Evolutionary conservation across 2,329 filamentous ascomycete species (phyloP).

Genomic region (Phyllosticta capitalensis): DNA sequence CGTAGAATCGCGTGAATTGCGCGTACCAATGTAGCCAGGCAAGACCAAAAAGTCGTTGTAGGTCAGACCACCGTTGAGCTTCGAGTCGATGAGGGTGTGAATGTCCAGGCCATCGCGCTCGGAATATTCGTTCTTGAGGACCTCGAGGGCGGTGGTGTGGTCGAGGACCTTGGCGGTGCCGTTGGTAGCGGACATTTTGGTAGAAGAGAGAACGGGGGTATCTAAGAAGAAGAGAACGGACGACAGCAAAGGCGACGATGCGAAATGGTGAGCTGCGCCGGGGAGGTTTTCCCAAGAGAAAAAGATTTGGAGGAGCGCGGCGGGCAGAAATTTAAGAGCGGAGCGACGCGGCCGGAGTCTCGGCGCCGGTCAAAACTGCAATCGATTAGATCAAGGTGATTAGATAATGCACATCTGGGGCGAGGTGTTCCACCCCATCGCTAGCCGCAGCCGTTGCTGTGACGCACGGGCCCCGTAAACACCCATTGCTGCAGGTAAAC

Average conservation of each 20-base stretch:
- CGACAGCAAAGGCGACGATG: constrained; percentile 19
- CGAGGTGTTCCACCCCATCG: not conserved
- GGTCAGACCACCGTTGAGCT: constrained; percentile 84
- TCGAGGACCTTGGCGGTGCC: constrained; percentile 59
- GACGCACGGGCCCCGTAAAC: not conserved
- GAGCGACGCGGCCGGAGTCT: constrained; percentile 5
- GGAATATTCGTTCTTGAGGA: constrained; percentile 68
- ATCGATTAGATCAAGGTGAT: too few species aligned
- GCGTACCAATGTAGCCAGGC: constrained; percentile 82
- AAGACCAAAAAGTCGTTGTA: constrained; percentile 98
- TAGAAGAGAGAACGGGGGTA: constrained; percentile 4
- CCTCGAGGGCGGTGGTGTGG: constrained; percentile 64
- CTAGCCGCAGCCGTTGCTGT: not conserved
- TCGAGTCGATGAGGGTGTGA: constrained; percentile 79
- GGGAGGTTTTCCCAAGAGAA: constrained; percentile 39
- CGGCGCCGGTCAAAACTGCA: constrained; percentile 3
- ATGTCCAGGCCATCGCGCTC: constrained; percentile 79
- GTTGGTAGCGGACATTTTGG: constrained; percentile 63
- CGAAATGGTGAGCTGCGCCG: constrained; percentile 46
- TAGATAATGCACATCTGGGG: too few species aligned
- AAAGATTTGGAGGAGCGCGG: constrained; percentile 21
- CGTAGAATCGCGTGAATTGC: constrained; percentile 12
- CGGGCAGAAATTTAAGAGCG: constrained; percentile 11
- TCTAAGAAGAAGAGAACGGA: constrained; percentile 17
- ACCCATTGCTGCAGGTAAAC: not conserved